These are phyloP conservation scores for Cystoderma amianthinum DNA, from an alignment of 768 basidiomycete species.

Conservation along the genomic window DNA sequence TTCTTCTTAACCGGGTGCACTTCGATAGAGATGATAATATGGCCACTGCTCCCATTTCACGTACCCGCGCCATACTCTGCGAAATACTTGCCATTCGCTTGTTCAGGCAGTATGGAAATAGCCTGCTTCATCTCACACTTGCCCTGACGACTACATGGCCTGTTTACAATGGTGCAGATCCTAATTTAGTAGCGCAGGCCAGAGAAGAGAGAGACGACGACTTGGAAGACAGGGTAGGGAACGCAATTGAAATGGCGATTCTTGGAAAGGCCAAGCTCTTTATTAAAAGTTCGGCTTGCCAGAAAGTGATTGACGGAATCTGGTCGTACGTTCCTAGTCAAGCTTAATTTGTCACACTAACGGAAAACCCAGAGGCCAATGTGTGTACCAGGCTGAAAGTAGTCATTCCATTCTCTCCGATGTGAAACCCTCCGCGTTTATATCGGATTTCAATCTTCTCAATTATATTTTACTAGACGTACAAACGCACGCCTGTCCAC, in stretches of 20 bases:
- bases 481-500: conserved; percentile 87
- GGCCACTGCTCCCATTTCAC: conserved; percentile 61
- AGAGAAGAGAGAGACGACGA: conserved; percentile 63
- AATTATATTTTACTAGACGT: conserved; percentile 57
- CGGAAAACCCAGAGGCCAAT: conserved; percentile 62
- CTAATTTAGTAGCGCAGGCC: conserved; percentile 47
- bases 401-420: conserved; percentile 87
- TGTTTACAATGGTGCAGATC: conserved; percentile 71
- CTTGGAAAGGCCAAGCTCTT: conserved; percentile 82
- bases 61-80: conserved; percentile 75
- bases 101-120: conserved; percentile 65
- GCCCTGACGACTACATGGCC: conserved; percentile 76
- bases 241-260: conserved; percentile 91
- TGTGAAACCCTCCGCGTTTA: conserved; percentile 30
- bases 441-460: not conserved
- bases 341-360: conserved; percentile 4
- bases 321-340: conserved; percentile 45
- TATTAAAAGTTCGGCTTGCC: conserved; percentile 83
- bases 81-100: conserved; percentile 84
- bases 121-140: conserved; percentile 61
- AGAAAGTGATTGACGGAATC: conserved; percentile 82
- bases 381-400: conserved; percentile 87
- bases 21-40: conserved; percentile 76
- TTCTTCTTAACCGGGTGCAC: conserved; percentile 82
- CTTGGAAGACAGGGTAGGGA: conserved; percentile 75